Percentiles rank a stretch among this genome's conserved stretches.
Conservation (phyloP, 495 filamentous ascomycete genomes). For the Aspergillus saccharolyticus region DNA sequence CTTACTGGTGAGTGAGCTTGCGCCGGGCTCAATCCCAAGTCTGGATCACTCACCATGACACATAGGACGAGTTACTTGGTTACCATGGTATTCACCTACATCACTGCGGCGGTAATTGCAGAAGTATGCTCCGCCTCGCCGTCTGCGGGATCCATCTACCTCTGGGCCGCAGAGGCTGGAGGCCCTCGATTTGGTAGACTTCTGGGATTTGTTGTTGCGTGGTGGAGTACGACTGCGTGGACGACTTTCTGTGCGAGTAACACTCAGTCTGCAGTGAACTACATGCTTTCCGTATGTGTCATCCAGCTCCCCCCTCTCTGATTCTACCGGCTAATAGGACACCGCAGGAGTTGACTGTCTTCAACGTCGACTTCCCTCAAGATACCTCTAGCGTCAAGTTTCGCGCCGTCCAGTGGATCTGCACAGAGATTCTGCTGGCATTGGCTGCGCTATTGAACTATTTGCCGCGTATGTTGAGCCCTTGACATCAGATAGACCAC, state of each 20-base stretch:
- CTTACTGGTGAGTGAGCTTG: slow-evolving; percentile 39
- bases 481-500: background rate
- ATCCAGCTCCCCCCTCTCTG: background rate
- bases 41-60: background rate
- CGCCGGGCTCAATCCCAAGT: background rate
- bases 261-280: slow-evolving; percentile 50
- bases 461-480: slow-evolving; percentile 34
- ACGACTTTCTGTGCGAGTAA: slow-evolving; percentile 54
- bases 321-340: background rate
- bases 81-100: slow-evolving; percentile 52
- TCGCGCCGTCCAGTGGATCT: slow-evolving; percentile 53
- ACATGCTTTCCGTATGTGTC: slow-evolving; percentile 45
- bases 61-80: slow-evolving; percentile 51
- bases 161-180: slow-evolving; percentile 54
- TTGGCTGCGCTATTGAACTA: slow-evolving; percentile 43
- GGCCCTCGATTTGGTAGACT: slow-evolving; percentile 49
- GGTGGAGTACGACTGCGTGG: slow-evolving; percentile 58
- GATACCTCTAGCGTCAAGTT: slow-evolving; percentile 47
- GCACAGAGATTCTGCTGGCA: slow-evolving; percentile 45
- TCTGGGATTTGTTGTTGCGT: slow-evolving; percentile 52
- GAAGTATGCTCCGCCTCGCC: slow-evolving; percentile 54
- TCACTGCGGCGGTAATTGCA: slow-evolving; percentile 52
- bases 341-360: slow-evolving; percentile 47
- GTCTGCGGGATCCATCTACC: slow-evolving; percentile 52
- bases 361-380: slow-evolving; percentile 44